Evolutionary conservation across 306 rosid genomes (phyloP), one percentile per base, ranked within the genome.

Genomic region (Castanospermum australe): DNA sequence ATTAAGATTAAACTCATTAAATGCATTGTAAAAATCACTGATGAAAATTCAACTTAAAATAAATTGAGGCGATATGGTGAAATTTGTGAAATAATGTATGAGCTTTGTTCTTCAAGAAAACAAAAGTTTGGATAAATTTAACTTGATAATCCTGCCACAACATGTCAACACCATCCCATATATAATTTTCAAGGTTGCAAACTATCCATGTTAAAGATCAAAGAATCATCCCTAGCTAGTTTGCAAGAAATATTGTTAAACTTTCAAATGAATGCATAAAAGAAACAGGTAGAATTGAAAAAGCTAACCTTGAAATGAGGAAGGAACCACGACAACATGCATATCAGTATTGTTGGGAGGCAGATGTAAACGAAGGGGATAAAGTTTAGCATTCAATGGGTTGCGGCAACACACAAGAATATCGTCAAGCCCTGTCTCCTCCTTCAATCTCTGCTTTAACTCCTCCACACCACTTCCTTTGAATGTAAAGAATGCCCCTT

Each of bases 281-380:
- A 0, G 1, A 25, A 35, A 24, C 1, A 10, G 8, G 30, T 22
- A 6, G 4, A 21, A n/a, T n/a, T n/a, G n/a, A 5, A 57, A 63
- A 70, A 52, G 33, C 77, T 39, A 21, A 89, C 91, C 85, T 69
- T 67, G 0, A 0, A 79, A 66, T 0, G 80, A 71, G 4, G 91
- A 78, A 61, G 84, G 90, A 82, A 90, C 89, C 6, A 92, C 75
- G 6, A 94, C 79, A 3, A 94, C 80, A 7, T 90, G 92, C 89
- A 92, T 79, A 11, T 88, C 90, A 17, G 87, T 2, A 13, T 94
- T 92, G 89, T 94, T 89, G 2, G 98, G 98, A 21, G 98, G 98
- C 73, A 94, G 91, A 45, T 92, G 97, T 22, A 94, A 83, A 62
- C 86, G 92, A 42, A 92, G 90, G 7, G 97, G 96, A 74, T 78